Evolutionary conservation across 805 yeast species (phyloP).

Genomic region (Maudiozyma saulgeensis): DNA sequence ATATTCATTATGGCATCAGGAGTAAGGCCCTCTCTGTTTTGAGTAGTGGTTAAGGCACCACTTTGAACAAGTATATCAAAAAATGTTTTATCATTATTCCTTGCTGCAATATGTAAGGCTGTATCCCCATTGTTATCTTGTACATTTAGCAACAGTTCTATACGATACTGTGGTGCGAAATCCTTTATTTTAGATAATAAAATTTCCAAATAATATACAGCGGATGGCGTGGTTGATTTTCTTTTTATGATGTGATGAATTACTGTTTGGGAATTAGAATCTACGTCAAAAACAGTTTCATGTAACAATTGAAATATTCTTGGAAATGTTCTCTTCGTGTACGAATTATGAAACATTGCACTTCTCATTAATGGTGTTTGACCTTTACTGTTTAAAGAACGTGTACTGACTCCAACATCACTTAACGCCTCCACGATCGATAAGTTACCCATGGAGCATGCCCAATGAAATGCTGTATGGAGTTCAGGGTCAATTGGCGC

Average conservation of each 20-base stretch:
- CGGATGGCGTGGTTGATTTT: slow-evolving; percentile 66
- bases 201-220: slow-evolving; percentile 72
- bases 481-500: slow-evolving; percentile 90
- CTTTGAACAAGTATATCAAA: slow-evolving; percentile 20
- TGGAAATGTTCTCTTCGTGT: slow-evolving; percentile 70
- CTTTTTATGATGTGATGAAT: slow-evolving; percentile 75
- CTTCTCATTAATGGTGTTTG: slow-evolving; percentile 83
- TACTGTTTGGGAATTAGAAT: slow-evolving; percentile 63
- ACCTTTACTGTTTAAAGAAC: slow-evolving; percentile 55
- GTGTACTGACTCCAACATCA: slow-evolving; percentile 58
- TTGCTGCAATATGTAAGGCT: slow-evolving; percentile 76
- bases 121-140: slow-evolving; percentile 81
- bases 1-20: slow-evolving; percentile 29
- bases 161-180: slow-evolving; percentile 49
- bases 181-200: slow-evolving; percentile 65
- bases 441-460: slow-evolving; percentile 87
- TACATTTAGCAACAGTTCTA: slow-evolving; percentile 47
- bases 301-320: slow-evolving; percentile 65
- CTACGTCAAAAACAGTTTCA: slow-evolving; percentile 70
- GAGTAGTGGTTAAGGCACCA: slow-evolving; percentile 37
- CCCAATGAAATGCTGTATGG: slow-evolving; percentile 94
- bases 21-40: slow-evolving; percentile 30
- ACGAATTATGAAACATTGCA: slow-evolving; percentile 81
- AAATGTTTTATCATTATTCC: slow-evolving; percentile 50
- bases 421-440: slow-evolving; percentile 67